Evolutionary conservation across 2,329 filamentous ascomycete species (phyloP).

Genomic region (Colletotrichum trifolii): DNA sequence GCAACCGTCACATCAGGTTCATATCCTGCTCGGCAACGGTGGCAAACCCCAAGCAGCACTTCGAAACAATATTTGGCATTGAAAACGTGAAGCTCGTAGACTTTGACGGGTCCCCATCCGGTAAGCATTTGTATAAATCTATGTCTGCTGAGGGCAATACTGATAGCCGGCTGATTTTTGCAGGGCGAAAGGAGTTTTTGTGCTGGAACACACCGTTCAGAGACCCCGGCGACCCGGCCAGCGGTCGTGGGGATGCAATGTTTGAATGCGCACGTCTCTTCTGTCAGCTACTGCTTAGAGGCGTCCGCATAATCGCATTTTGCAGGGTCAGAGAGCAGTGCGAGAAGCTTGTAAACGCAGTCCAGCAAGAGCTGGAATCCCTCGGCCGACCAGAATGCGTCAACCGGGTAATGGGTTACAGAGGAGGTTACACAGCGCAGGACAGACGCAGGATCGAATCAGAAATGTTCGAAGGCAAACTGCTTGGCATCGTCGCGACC

Average conservation of each 20-base stretch:
- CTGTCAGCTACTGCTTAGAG: slow-evolving; percentile 87
- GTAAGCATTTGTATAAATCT: slow-evolving; percentile 19
- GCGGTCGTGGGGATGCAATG: slow-evolving; percentile 85
- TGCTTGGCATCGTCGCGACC: slow-evolving; percentile 93
- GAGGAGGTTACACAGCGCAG: slow-evolving; percentile 93
- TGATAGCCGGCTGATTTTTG: background rate
- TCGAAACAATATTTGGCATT: slow-evolving; percentile 93
- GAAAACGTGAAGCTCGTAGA: slow-evolving; percentile 84
- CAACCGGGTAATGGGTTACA: slow-evolving; percentile 90
- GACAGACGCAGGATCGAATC: slow-evolving; percentile 89
- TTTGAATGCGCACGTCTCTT: slow-evolving; percentile 91
- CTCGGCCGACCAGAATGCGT: slow-evolving; percentile 81
- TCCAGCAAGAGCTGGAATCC: slow-evolving; percentile 79
- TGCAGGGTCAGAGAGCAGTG: slow-evolving; percentile 89
- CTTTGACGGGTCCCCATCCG: slow-evolving; percentile 89
- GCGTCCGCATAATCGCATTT: slow-evolving; percentile 93
- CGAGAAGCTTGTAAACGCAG: slow-evolving; percentile 82
- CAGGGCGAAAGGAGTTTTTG: slow-evolving; percentile 89
- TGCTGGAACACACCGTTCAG: slow-evolving; percentile 99
- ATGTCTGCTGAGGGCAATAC: background rate
- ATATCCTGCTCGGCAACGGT: slow-evolving; percentile 97
- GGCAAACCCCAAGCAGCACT: slow-evolving; percentile 90
- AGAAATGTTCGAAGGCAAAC: slow-evolving; percentile 96
- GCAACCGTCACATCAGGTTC: slow-evolving; percentile 87
- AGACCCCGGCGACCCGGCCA: slow-evolving; percentile 86